Evolutionary conservation across 2,329 filamentous ascomycete species (phyloP), one percentile per base, ranked within the genome.

Genomic region (Fusarium sp.): DNA sequence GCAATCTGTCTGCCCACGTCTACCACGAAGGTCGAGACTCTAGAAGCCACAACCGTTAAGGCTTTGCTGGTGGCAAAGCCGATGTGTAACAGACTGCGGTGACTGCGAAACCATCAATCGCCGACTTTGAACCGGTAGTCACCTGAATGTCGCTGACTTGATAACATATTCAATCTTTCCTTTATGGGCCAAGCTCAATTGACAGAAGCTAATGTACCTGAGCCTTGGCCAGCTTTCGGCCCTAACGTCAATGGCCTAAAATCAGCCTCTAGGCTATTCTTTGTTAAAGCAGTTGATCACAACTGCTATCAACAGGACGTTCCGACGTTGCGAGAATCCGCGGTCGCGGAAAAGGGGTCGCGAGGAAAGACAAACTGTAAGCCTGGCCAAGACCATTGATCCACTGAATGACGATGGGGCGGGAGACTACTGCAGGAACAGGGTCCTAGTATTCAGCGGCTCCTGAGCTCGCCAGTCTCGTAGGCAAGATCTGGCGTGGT

Each of bases 351-450:
- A 69, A 72, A 62, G 62, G 58, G 62, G 48, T 45, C 14, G 43
- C 26, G 26, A 58, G 39, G 34, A 56, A 49, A 51, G 44, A 49
- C 58, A 49, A 49, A 67, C 57, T 59, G 64, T 62, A 59, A 54
- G 60, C 43, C 56, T 62, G 46, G 65, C 52, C 62, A 57, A 62
- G 60, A 52, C 46, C 56, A 61, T 23, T 26, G 62, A 59, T 62
- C 71, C 71, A 73, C 73, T 46, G 48, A 64, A 74, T 75, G 72
- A 72, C 58, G 72, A 72, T 71, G 71, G 53, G 68, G 60, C 56
- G 69, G 68, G 58, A 67, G 57, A 37, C 71, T 73, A 74, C 66
- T 76, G 71, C 72, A 76, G 71, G 74, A 76, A 75, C 74, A 75
- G 67, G 72, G 70, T 54, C 68, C 52, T 57, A 54, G 56, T 42